Evolutionary conservation across 352 stramenopile species (phyloP), one percentile per base, ranked within the genome.

Genomic region (Phytopythium cucurbitacearum): DNA sequence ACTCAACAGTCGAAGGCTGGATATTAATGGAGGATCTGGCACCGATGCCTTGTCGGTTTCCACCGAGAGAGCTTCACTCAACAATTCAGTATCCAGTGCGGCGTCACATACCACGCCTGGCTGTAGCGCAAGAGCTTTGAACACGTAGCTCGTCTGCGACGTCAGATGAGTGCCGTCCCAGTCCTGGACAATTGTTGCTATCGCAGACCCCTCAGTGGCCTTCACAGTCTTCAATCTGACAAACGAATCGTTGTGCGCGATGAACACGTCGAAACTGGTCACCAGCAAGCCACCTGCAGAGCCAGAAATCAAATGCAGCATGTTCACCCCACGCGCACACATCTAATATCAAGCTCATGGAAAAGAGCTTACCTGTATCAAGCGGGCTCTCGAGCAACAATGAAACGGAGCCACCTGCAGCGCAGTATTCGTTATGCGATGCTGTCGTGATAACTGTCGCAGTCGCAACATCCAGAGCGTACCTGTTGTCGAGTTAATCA

Each of bases 61-160:
- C 5, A 57, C 59, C 12, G 35, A 21, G 0, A 82, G 35, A 1
- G 32, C 35, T 6, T 80, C 65, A 41, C 77, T 85, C 32, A 62
- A 62, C 6, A 76, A 57, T 0, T 48, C 53, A 12, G 38, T 59
- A 0, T 53, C 50, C 1, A 50, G 56, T 7, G 76, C 50, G 48
- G 65, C 61, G 41, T 78, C 65, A 38, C 76, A 87, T 4, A 67
- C 60, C 3, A 39, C 57, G 13, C 67, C 70, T 12, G 59, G 60
- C 48, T 76, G 62, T 10, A 87, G 46, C 7, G 76, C 71, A 6
- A 87, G 47, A 0, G 44, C 60, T 57, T 81, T 77, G 28, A 87
- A 65, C 0, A 49, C 70, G 40, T 84, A 87, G 12, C 32, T 59
- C 1, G 65, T 81, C 0, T 28, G 12, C 4, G 70, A 28, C 2